Evolutionary conservation across 1,284 basidiomycete genomes (phyloP).

Genomic region (Apiotrichum sp.): DNA sequence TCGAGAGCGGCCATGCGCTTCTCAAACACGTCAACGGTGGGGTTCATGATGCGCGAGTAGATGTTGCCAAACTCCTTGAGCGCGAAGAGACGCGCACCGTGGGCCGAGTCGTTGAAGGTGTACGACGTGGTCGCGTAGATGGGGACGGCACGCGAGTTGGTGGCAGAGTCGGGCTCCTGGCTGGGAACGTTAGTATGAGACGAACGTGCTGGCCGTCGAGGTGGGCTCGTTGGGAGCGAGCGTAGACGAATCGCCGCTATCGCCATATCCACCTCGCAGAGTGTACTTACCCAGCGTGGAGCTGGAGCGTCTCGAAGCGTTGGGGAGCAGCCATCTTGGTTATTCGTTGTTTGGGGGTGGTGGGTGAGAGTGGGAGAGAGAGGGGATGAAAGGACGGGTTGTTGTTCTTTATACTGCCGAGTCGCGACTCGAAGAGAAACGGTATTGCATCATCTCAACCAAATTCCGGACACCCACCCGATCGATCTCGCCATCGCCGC

Average conservation of each 20-base stretch:
- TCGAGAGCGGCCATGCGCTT: conserved; percentile 76
- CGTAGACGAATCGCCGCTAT: too few species aligned
- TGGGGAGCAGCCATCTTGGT: background rate
- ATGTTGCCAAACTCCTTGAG: conserved; percentile 66
- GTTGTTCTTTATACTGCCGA: too few species aligned
- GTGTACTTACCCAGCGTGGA: conserved; percentile 17
- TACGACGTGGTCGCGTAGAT: conserved; percentile 51
- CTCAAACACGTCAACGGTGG: conserved; percentile 79
- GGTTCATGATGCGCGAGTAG: conserved; percentile 74
- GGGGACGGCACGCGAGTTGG: conserved; percentile 19
- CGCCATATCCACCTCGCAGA: too few species aligned
- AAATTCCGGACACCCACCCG: too few species aligned
- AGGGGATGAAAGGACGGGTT: too few species aligned
- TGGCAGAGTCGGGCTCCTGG: conserved; percentile 14
- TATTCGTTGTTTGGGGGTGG: too few species aligned
- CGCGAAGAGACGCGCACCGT: conserved; percentile 76
- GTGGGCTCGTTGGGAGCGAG: too few species aligned
- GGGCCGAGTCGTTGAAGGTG: conserved; percentile 72
- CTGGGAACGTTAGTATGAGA: background rate
- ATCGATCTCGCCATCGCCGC: too few species aligned
- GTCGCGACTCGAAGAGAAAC: too few species aligned
- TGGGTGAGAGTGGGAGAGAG: too few species aligned
- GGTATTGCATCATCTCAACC: too few species aligned
- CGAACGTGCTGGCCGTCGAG: too few species aligned
- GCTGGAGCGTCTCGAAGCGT: conserved; percentile 20